Base-by-base conservation (phyloP, 164 flowering plant genomes). In the Stephania japonica region DNA sequence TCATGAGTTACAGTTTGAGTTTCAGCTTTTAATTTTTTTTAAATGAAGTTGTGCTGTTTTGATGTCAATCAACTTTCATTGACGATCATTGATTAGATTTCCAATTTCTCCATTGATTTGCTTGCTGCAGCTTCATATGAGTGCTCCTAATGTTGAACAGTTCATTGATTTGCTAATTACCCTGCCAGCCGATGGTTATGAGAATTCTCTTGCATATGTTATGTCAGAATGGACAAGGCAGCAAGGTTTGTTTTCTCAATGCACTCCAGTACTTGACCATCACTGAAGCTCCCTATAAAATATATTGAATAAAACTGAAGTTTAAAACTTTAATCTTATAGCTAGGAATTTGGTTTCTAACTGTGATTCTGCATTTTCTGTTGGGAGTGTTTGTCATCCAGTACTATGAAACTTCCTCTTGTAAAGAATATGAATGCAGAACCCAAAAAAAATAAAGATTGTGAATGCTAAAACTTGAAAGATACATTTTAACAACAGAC, bases 211-310 rank as follows among this genome's bases (percentile, higher is more conserved):
- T 75, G 75, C 77, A 63, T 95, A 89, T 80, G 81, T 91, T n/a
- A 93, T 93, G 98, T 86, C 87, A 53, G 98, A 91, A 84, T 95
- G 99, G 99, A 83, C 89, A 14, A 87, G 84, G 79, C 93, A 82
- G 76, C 99, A 95, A 85, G 97, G 99, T 86, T 70, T 77, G 84
- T 23, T 47, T 77, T n/a, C 24, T 66, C 68, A 42, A 61, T n/a
- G 8, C 11, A 32, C 4, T 67, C 42, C 32, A 59, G 24, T 59
- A 59, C n/a, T 59, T 59, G 23, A 59, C 2, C 21, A 59, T 24
- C 64, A 59, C 21, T n/a, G 24, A 59, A 1, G 25, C 62, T 16
- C 62, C 62, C 64, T 19, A 56, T 59, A n/a, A 3, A 59, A 59
- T n/a, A 19, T 59, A 19, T 16, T 56, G 64, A 59, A n/a, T 21